Evolutionary conservation across 2,329 filamentous ascomycete genomes (phyloP).

Genomic region (Neonectria faginata): DNA sequence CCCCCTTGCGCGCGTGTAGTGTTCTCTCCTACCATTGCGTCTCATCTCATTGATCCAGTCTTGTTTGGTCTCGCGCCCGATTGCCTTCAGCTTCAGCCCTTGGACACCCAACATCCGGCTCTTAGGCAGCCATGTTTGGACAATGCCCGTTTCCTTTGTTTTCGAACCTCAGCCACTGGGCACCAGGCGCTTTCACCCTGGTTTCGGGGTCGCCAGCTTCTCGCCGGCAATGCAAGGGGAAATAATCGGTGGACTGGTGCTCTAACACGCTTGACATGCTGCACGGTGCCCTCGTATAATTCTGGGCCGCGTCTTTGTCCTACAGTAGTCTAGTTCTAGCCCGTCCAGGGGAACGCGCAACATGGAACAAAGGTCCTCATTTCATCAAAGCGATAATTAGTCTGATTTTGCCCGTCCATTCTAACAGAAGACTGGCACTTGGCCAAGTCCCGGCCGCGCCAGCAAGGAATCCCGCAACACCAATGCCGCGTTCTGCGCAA

Average conservation of each 20-base stretch:
- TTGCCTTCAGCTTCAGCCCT: slow-evolving; percentile 15
- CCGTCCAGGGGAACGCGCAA: slow-evolving; percentile 13
- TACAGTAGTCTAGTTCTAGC: slow-evolving; percentile 22
- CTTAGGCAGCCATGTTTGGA: slow-evolving; percentile 28
- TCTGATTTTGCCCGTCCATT: background rate
- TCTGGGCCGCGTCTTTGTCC: slow-evolving; percentile 16
- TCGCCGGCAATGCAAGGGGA: slow-evolving; percentile 1
- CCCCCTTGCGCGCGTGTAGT: slow-evolving; percentile 17
- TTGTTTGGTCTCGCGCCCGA: slow-evolving; percentile 19
- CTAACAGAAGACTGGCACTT: slow-evolving; percentile 4
- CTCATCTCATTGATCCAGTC: slow-evolving; percentile 9
- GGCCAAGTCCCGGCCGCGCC: slow-evolving; percentile 29
- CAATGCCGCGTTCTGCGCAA: slow-evolving; percentile 33
- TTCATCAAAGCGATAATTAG: background rate
- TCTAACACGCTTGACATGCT: background rate
- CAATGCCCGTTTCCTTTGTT: slow-evolving; percentile 9
- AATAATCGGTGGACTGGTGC: background rate
- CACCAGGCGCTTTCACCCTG: no score
- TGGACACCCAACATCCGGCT: slow-evolving; percentile 33
- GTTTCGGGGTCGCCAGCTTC: background rate
- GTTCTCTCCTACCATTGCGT: background rate
- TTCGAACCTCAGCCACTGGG: background rate
- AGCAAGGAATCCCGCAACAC: slow-evolving; percentile 34
- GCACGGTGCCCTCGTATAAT: slow-evolving; percentile 3
- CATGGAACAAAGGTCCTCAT: background rate